Conservation (phyloP, 169 alveolate genomes). For the Plasmodium blacklocki region DNA sequence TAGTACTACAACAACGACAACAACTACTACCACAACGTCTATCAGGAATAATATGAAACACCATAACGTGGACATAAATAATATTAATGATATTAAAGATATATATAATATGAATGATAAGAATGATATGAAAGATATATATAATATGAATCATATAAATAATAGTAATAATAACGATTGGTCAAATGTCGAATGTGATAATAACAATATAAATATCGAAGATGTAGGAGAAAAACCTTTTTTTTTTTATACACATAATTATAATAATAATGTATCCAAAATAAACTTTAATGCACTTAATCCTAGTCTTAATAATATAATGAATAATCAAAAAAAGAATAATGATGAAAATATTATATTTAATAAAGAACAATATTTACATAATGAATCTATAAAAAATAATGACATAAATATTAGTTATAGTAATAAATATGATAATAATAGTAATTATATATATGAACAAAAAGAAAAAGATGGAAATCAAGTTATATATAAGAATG, state of each 20-base stretch:
- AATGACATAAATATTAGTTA: background rate
- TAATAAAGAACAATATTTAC: background rate
- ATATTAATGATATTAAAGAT: background rate
- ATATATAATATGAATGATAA: background rate
- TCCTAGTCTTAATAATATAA: background rate
- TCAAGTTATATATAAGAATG: too few relatives aligned
- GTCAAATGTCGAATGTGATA: background rate
- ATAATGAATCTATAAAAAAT: background rate
- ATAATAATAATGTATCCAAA: too few relatives aligned
- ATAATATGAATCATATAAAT: background rate
- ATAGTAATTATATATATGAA: too few relatives aligned
- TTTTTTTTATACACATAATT: background rate
- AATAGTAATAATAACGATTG: background rate
- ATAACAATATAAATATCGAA: slow-evolving; percentile 1
- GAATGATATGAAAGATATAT: background rate
- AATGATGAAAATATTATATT: background rate
- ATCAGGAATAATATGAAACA: background rate
- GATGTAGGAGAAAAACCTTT: background rate
- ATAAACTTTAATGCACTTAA: too few relatives aligned
- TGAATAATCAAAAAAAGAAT: background rate
- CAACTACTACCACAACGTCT: slow-evolving; percentile 25
- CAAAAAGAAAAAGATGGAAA: too few relatives aligned
- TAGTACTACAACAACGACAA: slow-evolving; percentile 1
- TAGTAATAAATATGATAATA: too few relatives aligned
- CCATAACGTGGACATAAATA: background rate